Base-by-base conservation (phyloP, 108 stramenopile species). In the Tribonema minus region DNA sequence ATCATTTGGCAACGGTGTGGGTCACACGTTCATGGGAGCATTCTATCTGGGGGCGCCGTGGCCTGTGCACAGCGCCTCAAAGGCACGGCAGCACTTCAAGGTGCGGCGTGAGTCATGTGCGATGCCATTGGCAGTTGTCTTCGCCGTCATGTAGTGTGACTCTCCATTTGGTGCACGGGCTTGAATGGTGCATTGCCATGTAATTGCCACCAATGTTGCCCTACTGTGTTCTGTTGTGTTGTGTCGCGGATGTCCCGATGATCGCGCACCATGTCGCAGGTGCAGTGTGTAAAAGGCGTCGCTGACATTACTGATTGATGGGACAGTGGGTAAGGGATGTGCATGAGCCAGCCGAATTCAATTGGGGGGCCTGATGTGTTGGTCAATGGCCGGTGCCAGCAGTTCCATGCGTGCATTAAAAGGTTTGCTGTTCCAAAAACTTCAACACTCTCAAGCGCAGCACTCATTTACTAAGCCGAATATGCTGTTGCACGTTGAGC, bases 11-110 rank as follows among this genome's bases (percentile, higher is more conserved):
- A 64, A 67, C 0, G 73, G 73, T 29, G 73, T 75, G 30, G 73
- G 73, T 23, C 73, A 75, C 34, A 75, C 64, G 6, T 75, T 75
- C 31, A 66, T 75, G 73, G 73, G 73, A 37, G 64, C 73, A 27
- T 75, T 75, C 34, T 46, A 75, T 64, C 73, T 75, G 0, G 73
- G 37, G 25, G 73, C 73, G 7, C 73, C 73, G 9, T 75, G 73
- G 73, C 73, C 73, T 4, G 73, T 75, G 12, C 64, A 75, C 73
- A 66, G 65, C 32, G 27, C 65, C 25, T 40, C n/a, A 29, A 75
- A 66, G 64, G 73, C 73, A 54, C 15, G 15, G 15, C 23, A 54
- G 46, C 46, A 54, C 23, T 54, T 15, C 46, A 15, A 20, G 12
- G 23, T 54, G 12, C 46, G 12, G 23, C 23, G 46, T 54, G 46